Conservation (phyloP, 495 filamentous ascomycete genomes). For the Pseudotulostoma volvatum region DNA sequence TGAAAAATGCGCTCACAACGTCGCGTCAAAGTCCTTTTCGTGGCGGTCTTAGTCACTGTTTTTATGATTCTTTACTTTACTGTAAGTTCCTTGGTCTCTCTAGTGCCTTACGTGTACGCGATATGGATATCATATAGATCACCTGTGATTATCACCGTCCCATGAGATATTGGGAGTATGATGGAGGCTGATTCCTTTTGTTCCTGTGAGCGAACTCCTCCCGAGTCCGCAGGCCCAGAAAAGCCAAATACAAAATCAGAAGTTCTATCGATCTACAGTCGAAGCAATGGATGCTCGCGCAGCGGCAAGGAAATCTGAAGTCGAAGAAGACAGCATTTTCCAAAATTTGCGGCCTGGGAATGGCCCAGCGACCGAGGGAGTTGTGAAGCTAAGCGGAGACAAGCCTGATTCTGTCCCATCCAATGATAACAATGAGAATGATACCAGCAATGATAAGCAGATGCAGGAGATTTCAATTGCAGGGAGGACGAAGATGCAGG, state of each 20-base stretch:
- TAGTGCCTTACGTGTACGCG: too few relatives aligned
- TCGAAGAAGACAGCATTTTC: constrained; percentile 17
- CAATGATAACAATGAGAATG: constrained; percentile 12
- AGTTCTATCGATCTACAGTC: constrained; percentile 34
- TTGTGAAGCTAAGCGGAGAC: constrained; percentile 29
- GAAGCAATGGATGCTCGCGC: constrained; percentile 29
- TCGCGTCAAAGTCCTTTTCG: constrained; percentile 41
- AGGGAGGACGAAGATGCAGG: constrained; percentile 46
- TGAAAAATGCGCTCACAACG: constrained; percentile 60
- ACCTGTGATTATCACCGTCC: too few relatives aligned
- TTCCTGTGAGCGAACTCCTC: too few relatives aligned
- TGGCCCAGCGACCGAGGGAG: constrained; percentile 18
- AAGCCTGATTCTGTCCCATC: constrained; percentile 30
- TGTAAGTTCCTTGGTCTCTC: constrained; percentile 15
- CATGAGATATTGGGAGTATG: too few relatives aligned
- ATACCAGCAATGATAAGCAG: too few relatives aligned
- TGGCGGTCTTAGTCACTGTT: constrained; percentile 39
- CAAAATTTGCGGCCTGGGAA: constrained; percentile 18
- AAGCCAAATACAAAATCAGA: constrained; percentile 27
- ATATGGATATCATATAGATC: too few relatives aligned
- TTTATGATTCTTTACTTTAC: constrained; percentile 48
- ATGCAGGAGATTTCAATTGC: constrained; percentile 41
- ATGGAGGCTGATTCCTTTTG: too few relatives aligned
- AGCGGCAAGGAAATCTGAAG: constrained; percentile 14
- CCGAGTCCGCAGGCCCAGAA: constrained; percentile 25